Evolutionary conservation across 2,329 filamentous ascomycete species (phyloP).

Genomic region (Nothophoma quercina): DNA sequence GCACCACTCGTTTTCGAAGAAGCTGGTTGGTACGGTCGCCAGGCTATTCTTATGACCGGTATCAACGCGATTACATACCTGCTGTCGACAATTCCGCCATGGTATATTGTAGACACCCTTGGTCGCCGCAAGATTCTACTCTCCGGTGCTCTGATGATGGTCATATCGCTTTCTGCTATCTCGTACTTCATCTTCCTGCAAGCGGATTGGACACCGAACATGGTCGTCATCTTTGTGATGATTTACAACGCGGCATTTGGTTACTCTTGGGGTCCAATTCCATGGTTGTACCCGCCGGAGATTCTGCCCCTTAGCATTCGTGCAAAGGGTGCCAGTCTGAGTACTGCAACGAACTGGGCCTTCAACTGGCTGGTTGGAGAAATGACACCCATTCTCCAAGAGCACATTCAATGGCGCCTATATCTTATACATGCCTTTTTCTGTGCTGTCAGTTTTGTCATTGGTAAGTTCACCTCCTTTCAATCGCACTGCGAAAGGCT

Average conservation of each 20-base stretch:
- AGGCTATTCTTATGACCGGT: slow-evolving; percentile 95
- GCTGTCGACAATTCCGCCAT: slow-evolving; percentile 89
- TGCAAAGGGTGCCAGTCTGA: slow-evolving; percentile 95
- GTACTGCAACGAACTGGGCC: slow-evolving; percentile 96
- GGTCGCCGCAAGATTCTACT: slow-evolving; percentile 89
- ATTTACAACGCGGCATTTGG: slow-evolving; percentile 98
- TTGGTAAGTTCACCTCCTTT: slow-evolving; percentile 72
- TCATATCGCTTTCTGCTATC: slow-evolving; percentile 83
- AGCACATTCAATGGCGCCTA: slow-evolving; percentile 89
- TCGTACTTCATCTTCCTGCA: slow-evolving; percentile 96
- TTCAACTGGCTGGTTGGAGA: slow-evolving; percentile 98
- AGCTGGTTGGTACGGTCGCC: slow-evolving; percentile 90
- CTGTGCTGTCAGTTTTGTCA: slow-evolving; percentile 91
- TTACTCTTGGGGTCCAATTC: slow-evolving; percentile 96
- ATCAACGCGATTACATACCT: slow-evolving; percentile 94
- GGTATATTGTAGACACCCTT: slow-evolving; percentile 95
- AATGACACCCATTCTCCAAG: slow-evolving; percentile 91
- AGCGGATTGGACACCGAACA: slow-evolving; percentile 75
- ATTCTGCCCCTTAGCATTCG: slow-evolving; percentile 96
- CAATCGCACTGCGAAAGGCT: slow-evolving; percentile 1
- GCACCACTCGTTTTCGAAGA: slow-evolving; percentile 96
- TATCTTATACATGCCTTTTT: slow-evolving; percentile 98
- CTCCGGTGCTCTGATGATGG: slow-evolving; percentile 88
- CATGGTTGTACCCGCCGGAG: slow-evolving; percentile 98
- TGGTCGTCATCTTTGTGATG: slow-evolving; percentile 96